Base-by-base conservation (phyloP, 169 alveolate species). In the Babesia gibsoni region DNA sequence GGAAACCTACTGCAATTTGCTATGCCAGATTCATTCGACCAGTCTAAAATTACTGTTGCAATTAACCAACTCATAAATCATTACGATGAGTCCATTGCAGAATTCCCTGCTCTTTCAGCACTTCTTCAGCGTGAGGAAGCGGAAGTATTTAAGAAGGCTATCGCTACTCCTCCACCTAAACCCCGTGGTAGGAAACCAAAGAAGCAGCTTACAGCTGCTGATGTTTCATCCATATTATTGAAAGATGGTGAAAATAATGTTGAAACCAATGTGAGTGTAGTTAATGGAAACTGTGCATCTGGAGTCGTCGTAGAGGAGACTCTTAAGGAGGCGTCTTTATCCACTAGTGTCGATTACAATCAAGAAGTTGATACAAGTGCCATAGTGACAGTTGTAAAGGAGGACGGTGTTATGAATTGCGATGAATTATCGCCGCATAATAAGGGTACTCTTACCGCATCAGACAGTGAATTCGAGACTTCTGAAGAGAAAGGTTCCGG, bases 21-120 rank as follows among this genome's bases (percentile, higher is more conserved):
- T 53, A 90, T 93, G 92, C 97, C 97, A 9, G 83, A 91, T 30
- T 73, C 84, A n/a, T 94, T 92, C 73, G 90, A 88, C 16, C 89
- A 84, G 23, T 75, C 78, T 29, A 68, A 75, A 27, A 67, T 93
- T 9, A 90, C 83, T 45, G 69, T 59, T 56, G 96, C 95, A 12
- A 80, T 87, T 56, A 52, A 79, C 32, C 80, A 91, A 4, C 89
- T 85, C 61, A 70, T 84, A 20, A 33, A 48, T 18, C 25, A 82
- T 54, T 58, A 74, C 20, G 58, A 75, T n/a, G 74, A 82, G 0
- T 45, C 73, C 35, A 41, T 66, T 33, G 3, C 36, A 18, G 54
- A 54, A 33, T 52, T 35, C 58, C 74, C 66, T 4, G 52, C 16
- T n/a, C 36, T 61, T 41, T 39, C 72, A 4, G 22, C 56, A 20